Conservation (phyloP, 2,329 filamentous ascomycete genomes). For the Atkinsonella hypoxylon region DNA sequence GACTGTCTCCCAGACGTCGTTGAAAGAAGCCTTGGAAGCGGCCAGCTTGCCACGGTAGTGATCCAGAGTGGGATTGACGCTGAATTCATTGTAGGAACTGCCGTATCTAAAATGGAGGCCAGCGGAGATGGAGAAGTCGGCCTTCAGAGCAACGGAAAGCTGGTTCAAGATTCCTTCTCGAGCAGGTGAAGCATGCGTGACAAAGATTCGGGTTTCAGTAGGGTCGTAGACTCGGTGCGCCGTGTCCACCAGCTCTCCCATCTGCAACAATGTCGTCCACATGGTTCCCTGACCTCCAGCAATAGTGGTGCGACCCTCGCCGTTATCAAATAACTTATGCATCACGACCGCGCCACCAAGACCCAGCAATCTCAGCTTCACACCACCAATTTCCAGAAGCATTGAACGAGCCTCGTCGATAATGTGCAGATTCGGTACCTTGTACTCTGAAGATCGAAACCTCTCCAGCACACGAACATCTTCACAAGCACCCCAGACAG, state of each 20-base stretch:
- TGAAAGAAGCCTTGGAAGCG: slow-evolving; percentile 95
- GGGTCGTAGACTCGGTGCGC: slow-evolving; percentile 97
- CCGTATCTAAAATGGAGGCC: slow-evolving; percentile 97
- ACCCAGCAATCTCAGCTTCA: slow-evolving; percentile 88
- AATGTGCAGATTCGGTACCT: slow-evolving; percentile 92
- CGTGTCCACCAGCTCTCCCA: slow-evolving; percentile 95
- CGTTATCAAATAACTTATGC: slow-evolving; percentile 99
- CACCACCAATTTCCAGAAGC: slow-evolving; percentile 84
- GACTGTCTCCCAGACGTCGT: slow-evolving; percentile 98
- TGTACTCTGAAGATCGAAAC: slow-evolving; percentile 95
- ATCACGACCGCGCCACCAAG: slow-evolving; percentile 95
- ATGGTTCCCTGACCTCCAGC: slow-evolving; percentile 97
- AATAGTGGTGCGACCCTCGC: slow-evolving; percentile 94
- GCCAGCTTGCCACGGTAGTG: slow-evolving; percentile 98
- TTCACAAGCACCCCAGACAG: slow-evolving; percentile 97
- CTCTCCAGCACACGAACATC: slow-evolving; percentile 96
- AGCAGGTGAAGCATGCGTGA: slow-evolving; percentile 93
- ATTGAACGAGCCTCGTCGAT: slow-evolving; percentile 97
- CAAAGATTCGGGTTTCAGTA: slow-evolving; percentile 90
- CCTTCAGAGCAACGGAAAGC: slow-evolving; percentile 91
- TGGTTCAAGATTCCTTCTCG: slow-evolving; percentile 96
- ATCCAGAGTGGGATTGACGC: slow-evolving; percentile 93
- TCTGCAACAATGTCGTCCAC: slow-evolving; percentile 97
- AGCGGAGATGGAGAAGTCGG: slow-evolving; percentile 95
- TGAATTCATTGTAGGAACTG: slow-evolving; percentile 99